Conservation (phyloP, 768 basidiomycete species). For the Auriscalpium microsporum region DNA sequence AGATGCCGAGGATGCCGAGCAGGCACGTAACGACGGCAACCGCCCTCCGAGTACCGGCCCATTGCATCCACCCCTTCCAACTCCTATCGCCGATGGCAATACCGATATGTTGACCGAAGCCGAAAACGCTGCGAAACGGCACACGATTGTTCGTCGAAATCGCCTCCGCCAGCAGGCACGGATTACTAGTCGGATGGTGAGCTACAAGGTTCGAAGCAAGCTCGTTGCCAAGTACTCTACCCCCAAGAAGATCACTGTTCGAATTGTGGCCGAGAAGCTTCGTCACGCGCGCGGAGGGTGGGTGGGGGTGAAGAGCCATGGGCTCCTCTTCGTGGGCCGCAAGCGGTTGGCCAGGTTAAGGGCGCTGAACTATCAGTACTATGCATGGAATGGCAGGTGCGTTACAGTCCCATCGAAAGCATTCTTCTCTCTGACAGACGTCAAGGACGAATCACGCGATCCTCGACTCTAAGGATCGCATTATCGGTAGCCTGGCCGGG, state of each 20-base stretch:
- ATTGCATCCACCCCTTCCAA: not conserved
- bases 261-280: not conserved
- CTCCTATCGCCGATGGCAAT: too few relatives aligned
- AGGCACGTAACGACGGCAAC: not conserved
- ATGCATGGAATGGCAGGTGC: not conserved
- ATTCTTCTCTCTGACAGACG: too few relatives aligned
- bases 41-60: too few relatives aligned
- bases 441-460: too few relatives aligned
- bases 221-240: not conserved
- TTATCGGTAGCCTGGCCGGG: too few relatives aligned
- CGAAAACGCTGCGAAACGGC: not conserved
- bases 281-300: not conserved
- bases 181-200: not conserved
- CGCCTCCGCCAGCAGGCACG: not conserved
- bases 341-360: not conserved
- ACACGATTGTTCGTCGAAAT: not conserved
- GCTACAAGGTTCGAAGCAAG: not conserved
- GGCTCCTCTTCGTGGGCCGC: not conserved
- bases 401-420: not conserved
- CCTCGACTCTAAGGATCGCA: too few relatives aligned
- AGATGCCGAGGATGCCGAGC: not conserved
- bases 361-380: not conserved
- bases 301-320: not conserved
- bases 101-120: not conserved
- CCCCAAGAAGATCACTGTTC: not conserved